Evolutionary conservation across 129 eudicot species (phyloP).

Genomic region (Arctium minus): DNA sequence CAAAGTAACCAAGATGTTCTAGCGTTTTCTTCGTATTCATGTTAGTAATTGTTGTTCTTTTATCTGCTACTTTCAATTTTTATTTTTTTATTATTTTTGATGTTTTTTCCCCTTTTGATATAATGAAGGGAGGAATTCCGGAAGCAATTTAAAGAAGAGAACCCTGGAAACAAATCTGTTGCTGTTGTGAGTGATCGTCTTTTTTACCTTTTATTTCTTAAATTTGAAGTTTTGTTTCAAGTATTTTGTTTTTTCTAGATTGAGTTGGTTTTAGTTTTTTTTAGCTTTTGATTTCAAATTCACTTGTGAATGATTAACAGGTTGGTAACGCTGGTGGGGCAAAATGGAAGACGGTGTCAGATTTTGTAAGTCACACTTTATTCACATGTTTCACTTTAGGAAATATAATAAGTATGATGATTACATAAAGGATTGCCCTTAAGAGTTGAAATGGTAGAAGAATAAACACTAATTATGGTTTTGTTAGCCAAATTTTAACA

Average conservation of each 20-base stretch:
- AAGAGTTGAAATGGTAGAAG: background rate
- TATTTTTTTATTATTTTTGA: background rate
- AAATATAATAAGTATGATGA: background rate
- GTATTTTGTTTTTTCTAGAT: background rate
- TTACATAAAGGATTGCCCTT: background rate
- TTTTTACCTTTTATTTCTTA: background rate
- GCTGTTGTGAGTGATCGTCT: conserved; percentile 51
- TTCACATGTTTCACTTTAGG: background rate
- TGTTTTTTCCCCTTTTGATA: background rate
- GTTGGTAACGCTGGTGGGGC: conserved; percentile 92
- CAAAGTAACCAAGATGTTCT: no score
- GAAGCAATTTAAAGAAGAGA: conserved; percentile 54
- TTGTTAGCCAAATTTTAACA: background rate
- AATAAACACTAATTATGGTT: background rate
- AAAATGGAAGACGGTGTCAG: conserved; percentile 66
- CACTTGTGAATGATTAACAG: conserved; percentile 27
- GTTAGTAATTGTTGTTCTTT: conserved; percentile 23
- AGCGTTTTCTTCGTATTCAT: conserved; percentile 89
- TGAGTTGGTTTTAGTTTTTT: background rate
- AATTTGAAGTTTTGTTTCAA: background rate
- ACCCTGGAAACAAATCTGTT: conserved; percentile 69
- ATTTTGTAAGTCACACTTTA: conserved; percentile 41
- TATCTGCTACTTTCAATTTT: background rate
- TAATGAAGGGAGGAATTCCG: conserved; percentile 72
- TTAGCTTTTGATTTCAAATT: background rate